Conservation (phyloP, 164 flowering plant genomes). For the Berberis vulgaris region DNA sequence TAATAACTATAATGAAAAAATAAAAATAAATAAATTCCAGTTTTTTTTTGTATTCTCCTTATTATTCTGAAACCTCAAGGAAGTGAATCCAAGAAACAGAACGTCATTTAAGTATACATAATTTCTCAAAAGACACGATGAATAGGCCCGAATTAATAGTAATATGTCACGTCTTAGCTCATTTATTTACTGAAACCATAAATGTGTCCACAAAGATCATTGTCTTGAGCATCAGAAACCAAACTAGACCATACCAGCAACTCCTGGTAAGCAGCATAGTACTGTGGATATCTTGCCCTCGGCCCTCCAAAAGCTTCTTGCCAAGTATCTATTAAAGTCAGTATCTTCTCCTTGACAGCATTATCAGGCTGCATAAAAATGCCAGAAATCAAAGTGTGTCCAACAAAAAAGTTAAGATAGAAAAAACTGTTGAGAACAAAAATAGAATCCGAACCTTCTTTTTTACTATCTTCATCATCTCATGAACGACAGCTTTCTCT, state of each 20-base stretch:
- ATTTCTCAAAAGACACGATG: too few species aligned
- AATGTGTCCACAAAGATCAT: too few species aligned
- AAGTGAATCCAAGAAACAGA: too few species aligned
- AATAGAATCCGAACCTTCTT: constrained; percentile 53
- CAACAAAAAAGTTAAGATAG: not conserved
- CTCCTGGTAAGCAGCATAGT: constrained; percentile 81
- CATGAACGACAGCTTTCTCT: constrained; percentile 74
- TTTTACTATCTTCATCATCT: constrained; percentile 81
- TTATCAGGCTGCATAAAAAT: constrained; percentile 55
- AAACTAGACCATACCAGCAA: constrained; percentile 49
- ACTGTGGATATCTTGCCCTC: constrained; percentile 90
- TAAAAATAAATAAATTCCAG: too few species aligned
- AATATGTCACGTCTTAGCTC: too few species aligned
- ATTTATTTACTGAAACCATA: too few species aligned
- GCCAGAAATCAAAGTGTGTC: not conserved
- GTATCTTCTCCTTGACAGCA: constrained; percentile 82
- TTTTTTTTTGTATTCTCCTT: too few species aligned
- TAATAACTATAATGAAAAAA: too few species aligned
- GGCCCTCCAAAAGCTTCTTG: constrained; percentile 98
- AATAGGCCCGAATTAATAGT: too few species aligned
- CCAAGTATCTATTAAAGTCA: constrained; percentile 86
- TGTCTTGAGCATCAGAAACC: too few species aligned
- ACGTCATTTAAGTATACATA: too few species aligned
- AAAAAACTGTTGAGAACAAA: not conserved
- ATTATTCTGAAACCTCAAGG: too few species aligned